A percentile compares a stretch with the other conserved stretches of the same genome.
These are phyloP conservation scores for Sclerotinia trifoliorum DNA, from an alignment of 2,329 filamentous ascomycete species.

Conservation along the genomic window DNA sequence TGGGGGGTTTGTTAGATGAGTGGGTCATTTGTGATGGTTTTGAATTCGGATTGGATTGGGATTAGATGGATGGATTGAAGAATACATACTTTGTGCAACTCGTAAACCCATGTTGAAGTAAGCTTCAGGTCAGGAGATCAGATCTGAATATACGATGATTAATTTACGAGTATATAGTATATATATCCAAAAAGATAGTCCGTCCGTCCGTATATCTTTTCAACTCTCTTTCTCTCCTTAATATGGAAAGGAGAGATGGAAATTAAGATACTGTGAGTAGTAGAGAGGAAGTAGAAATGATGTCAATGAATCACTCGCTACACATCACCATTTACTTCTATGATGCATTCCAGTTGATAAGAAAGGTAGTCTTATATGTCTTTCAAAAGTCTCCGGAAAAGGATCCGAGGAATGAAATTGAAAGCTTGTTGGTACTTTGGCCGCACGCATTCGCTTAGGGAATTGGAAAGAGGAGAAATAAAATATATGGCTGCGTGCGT, in stretches of 20 bases:
- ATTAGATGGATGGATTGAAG: background rate
- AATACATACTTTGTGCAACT: slow-evolving; percentile 31
- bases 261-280: too few species aligned
- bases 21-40: background rate
- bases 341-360: background rate
- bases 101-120: slow-evolving; percentile 32
- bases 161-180: background rate
- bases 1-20: slow-evolving; percentile 16
- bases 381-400: background rate
- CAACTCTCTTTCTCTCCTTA: too few species aligned
- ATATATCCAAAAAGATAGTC: background rate
- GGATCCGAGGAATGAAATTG: background rate
- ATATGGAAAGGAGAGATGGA: too few species aligned
- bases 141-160: background rate
- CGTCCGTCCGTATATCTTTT: background rate
- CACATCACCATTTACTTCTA: too few species aligned
- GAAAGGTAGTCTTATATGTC: background rate
- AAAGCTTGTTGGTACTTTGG: background rate
- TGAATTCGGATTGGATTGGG: too few species aligned
- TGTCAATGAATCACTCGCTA: too few species aligned
- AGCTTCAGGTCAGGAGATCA: background rate
- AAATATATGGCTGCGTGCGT: background rate
- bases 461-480: background rate
- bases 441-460: background rate
- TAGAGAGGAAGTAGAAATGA: too few species aligned